phyloP scores from a whole-genome alignment of 768 basidiomycete species.

The Cystobasidium tubakii region DNA sequence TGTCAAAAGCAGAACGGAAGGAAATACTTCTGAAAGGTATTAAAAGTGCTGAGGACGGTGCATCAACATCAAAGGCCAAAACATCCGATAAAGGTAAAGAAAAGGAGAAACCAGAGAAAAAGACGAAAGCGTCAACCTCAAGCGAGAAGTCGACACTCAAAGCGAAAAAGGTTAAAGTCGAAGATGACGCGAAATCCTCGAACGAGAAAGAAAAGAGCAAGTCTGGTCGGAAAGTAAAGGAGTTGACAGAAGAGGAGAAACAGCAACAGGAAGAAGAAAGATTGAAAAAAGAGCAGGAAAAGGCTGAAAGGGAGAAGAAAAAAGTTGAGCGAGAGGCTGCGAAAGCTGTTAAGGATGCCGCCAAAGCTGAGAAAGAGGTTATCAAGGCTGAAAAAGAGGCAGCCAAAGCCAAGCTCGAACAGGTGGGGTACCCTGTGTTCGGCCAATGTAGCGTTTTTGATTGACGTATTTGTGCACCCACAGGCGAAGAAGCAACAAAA shows the following conservation, averaged over 20 bases:
- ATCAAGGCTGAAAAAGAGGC: conserved; percentile 54
- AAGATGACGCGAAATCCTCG: conserved; percentile 14
- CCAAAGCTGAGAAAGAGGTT: conserved; percentile 41
- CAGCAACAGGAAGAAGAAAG: conserved; percentile 18
- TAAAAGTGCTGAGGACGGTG: neutral
- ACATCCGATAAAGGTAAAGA: neutral
- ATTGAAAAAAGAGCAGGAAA: conserved; percentile 6
- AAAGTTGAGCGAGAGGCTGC: conserved; percentile 35
- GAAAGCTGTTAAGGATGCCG: conserved; percentile 38
- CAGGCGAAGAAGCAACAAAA: conserved; percentile 64
- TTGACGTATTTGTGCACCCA: neutral
- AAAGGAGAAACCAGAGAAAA: conserved; percentile 2
- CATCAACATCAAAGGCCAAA: conserved; percentile 2
- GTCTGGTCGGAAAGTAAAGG: conserved; percentile 11
- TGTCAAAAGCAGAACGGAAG: conserved; percentile 59
- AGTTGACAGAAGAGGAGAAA: conserved; percentile 19
- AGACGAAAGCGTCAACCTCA: neutral
- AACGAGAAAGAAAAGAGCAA: conserved; percentile 12
- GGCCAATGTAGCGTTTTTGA: neutral
- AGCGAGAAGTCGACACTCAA: conserved; percentile 14
- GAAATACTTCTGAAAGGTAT: conserved; percentile 49
- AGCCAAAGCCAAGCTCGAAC: conserved; percentile 54
- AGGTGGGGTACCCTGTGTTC: neutral
- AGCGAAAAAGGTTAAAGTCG: conserved; percentile 18
- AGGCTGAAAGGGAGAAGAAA: conserved; percentile 32